Base-by-base conservation (phyloP, 164 flowering plant genomes). In the Vitis rotundifolia region DNA sequence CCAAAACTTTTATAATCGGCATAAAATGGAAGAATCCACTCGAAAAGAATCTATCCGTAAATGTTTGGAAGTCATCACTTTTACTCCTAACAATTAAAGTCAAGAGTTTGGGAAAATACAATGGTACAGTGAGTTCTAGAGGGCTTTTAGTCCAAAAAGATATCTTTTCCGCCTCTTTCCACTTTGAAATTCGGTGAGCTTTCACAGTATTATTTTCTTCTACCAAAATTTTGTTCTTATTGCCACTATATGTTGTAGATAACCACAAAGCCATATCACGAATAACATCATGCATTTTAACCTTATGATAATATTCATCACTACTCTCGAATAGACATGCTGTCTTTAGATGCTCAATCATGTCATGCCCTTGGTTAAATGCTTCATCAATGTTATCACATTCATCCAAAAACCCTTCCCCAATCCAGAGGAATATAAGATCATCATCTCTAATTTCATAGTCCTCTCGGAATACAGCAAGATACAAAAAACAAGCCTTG, bases 191-290 rank as follows among this genome's bases (percentile, higher is more conserved):
- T n/a, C 50, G 18, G 44, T 37, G 7, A 1, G 15, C 9, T 3
- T 1, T 2, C 15, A 11, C 16, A 7, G 50, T 54, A 12, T 16
- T 15, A 9, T 59, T 10, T 15, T 37, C 44, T 37, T 37, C 44
- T 3, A 0, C 26, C 44, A 37, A 37, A 2, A 37, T 37, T 37
- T 1, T 37, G 44, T 37, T 37, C 44, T 31, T 22, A 3, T 49
- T 56, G 5, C 50, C 56, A 9, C 7, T 7, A 4, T 73, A 37
- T 37, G 2, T 63, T 1, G 22, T 26, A 13, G 59, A 58, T 28
- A 75, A 12, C 78, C 71, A 70, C 5, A 75, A 12, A 0, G 78
- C 78, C 74, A 75, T 66, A 12, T 67, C 78, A 29, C 71, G 74
- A 22, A 71, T 53, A 14, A 75, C 56, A 16, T 55, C 74, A 56